phyloP scores from a whole-genome alignment of 2,329 filamentous ascomycete species.

The Myriosclerotinia curreyana region DNA sequence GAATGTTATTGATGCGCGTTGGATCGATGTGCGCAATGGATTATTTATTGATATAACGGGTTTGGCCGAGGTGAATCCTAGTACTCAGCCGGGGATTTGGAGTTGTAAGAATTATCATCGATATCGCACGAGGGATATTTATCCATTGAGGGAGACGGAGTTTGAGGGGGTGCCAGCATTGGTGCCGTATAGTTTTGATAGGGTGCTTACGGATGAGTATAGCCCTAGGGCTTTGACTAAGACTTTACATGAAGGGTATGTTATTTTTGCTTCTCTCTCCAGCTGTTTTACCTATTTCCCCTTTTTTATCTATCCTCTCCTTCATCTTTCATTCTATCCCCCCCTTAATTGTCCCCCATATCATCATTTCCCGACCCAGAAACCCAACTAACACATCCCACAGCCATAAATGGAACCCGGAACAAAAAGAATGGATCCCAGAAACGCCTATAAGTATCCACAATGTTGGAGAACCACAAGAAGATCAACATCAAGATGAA shows the following conservation, averaged over 20 bases:
- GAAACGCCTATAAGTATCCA: neutral
- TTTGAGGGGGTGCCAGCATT: slow-evolving; percentile 72
- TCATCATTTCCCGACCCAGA: slow-evolving; percentile 4
- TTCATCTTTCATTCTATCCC: neutral
- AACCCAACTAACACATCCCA: slow-evolving; percentile 9
- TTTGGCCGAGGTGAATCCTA: slow-evolving; percentile 63
- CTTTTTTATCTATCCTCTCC: neutral
- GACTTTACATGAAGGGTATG: slow-evolving; percentile 62
- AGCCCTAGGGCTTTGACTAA: slow-evolving; percentile 56
- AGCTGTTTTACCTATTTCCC: neutral
- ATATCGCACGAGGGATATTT: slow-evolving; percentile 69
- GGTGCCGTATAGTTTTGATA: slow-evolving; percentile 67
- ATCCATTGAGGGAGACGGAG: slow-evolving; percentile 68
- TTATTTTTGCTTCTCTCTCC: neutral
- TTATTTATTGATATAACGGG: slow-evolving; percentile 83
- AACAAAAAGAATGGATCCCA: slow-evolving; percentile 54
- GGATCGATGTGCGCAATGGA: slow-evolving; percentile 73
- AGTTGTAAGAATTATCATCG: slow-evolving; percentile 77
- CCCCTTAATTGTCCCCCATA: slow-evolving; percentile 20
- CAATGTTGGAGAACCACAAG: neutral
- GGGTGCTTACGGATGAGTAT: slow-evolving; percentile 65
- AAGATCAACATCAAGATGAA: neutral
- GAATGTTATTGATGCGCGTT: slow-evolving; percentile 82
- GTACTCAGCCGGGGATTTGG: slow-evolving; percentile 61
- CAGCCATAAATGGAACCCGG: slow-evolving; percentile 60